A percentile compares a stretch with the other conserved stretches of the same genome.
Evolutionary conservation across 1,284 basidiomycete species (phyloP).

Genomic region (Crucibulum parvulum): DNA sequence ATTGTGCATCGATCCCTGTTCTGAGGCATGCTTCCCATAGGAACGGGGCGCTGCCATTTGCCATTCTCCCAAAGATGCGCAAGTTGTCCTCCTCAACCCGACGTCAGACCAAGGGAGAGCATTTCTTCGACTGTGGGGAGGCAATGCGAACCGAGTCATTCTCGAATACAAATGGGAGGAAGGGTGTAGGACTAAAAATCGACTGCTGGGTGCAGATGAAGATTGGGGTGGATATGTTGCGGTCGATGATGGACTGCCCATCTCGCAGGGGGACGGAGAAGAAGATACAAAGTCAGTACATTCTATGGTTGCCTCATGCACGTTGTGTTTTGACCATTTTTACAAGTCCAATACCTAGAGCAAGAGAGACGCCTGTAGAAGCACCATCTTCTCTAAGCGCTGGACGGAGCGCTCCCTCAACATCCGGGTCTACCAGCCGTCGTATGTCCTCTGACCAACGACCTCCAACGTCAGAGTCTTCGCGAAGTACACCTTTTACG

Average conservation of each 20-base stretch:
- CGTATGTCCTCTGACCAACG: no score
- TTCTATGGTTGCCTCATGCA: conserved; percentile 3
- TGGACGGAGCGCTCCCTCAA: no score
- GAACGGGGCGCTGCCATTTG: conserved; percentile 57
- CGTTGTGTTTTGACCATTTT: conserved; percentile 21
- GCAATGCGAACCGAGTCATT: conserved; percentile 53
- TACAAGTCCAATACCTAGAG: conserved; percentile 61
- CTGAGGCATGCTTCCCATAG: conserved; percentile 35
- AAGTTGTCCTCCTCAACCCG: conserved; percentile 63
- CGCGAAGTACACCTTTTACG: no score
- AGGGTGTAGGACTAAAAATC: conserved; percentile 46
- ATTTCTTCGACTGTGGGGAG: conserved; percentile 63
- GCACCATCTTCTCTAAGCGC: conserved; percentile 5
- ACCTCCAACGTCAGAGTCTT: no score
- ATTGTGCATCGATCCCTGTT: background rate
- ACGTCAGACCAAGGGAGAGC: conserved; percentile 55
- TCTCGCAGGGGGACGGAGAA: conserved; percentile 42
- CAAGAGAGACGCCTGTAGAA: conserved; percentile 54
- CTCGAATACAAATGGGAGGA: conserved; percentile 54
- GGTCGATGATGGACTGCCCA: conserved; percentile 50
- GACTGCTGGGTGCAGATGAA: conserved; percentile 51
- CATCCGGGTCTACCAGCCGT: no score
- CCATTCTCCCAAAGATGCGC: conserved; percentile 52
- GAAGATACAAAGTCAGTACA: conserved; percentile 35
- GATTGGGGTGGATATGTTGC: conserved; percentile 61